A percentile compares a stretch with the other conserved stretches of the same genome.
Evolutionary conservation across 441 rosid genomes (phyloP).

Genomic region (Arabidopsis hybrid): DNA sequence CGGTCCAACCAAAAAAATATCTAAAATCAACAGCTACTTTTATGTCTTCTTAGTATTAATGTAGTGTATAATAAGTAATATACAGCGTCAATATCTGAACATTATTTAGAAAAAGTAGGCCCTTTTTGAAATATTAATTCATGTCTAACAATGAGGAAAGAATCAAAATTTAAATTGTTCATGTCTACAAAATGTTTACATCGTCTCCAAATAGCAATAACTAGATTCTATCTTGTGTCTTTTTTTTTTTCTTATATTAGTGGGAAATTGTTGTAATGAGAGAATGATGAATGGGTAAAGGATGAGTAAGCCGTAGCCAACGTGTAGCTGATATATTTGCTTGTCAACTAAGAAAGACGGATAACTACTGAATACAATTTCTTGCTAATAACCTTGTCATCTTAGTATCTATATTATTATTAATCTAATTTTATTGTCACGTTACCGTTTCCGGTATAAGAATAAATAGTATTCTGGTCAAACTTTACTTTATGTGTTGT

Average conservation of each 20-base stretch:
- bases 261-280: slow-evolving; percentile 4
- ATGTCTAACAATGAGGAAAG: not conserved
- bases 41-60: not conserved
- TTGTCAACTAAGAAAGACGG: slow-evolving; percentile 30
- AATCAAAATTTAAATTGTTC: not conserved
- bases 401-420: not conserved
- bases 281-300: slow-evolving; percentile 18
- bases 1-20: slow-evolving; percentile 17
- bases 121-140: not conserved
- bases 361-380: slow-evolving; percentile 35
- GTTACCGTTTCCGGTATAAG: not conserved
- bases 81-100: not conserved
- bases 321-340: slow-evolving; percentile 38
- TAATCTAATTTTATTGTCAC: slow-evolving; percentile 19
- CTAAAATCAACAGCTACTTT: slow-evolving; percentile 22
- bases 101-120: not conserved
- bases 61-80: not conserved
- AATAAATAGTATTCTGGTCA: slow-evolving; percentile 4
- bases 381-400: slow-evolving; percentile 29
- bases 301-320: slow-evolving; percentile 34
- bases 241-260: not conserved
- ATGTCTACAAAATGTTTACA: no score
- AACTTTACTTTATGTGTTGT: slow-evolving; percentile 18
- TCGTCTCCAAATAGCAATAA: no score
- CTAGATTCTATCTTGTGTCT: not conserved